Evolutionary conservation across 2,329 filamentous ascomycete species (phyloP).

Genomic region (Xylogone sp.): DNA sequence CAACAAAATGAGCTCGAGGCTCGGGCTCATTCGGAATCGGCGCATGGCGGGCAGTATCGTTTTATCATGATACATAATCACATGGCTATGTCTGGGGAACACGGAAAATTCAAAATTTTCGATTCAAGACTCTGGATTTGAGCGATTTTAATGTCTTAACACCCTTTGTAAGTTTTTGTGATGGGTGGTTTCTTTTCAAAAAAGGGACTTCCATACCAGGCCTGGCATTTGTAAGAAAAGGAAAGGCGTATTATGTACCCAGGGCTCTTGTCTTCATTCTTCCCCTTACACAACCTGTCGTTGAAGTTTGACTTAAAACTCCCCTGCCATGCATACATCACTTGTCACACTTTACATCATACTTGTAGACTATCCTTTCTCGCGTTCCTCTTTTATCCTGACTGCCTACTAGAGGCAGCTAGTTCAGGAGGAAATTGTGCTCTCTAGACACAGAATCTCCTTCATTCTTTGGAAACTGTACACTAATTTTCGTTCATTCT

Average conservation of each 20-base stretch:
- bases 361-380: neutral
- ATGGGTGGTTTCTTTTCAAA: neutral
- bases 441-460: neutral
- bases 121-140: neutral
- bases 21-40: neutral
- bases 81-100: neutral
- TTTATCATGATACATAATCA: neutral
- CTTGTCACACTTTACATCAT: neutral
- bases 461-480: neutral
- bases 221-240: neutral
- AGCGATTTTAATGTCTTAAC: neutral
- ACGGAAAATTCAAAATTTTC: neutral
- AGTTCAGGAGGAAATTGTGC: neutral
- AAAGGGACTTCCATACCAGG: neutral
- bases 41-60: neutral
- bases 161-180: neutral
- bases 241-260: neutral
- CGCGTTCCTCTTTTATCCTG: neutral
- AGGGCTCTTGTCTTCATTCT: neutral
- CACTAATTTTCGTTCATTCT: neutral
- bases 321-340: neutral
- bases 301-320: neutral
- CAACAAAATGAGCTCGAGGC: neutral
- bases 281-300: neutral
- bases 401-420: neutral